Percentiles rank a stretch among this genome's conserved stretches.
Conservation (phyloP, 352 stramenopile species). For the Pythium diclinum region DNA sequence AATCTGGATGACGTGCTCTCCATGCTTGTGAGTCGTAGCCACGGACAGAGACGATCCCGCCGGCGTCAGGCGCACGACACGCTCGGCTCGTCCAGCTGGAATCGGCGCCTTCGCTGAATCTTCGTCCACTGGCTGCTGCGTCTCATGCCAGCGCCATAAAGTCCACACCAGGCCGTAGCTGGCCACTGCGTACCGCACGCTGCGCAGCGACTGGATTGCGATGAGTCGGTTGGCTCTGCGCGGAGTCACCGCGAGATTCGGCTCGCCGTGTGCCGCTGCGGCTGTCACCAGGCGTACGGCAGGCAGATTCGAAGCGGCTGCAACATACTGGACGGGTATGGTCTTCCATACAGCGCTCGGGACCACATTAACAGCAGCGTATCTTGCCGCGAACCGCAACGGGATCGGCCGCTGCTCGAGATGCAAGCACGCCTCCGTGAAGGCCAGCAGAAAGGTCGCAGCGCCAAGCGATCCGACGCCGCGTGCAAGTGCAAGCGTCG, state of each 20-base stretch:
- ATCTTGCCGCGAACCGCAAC: conserved; percentile 57
- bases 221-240: conserved; percentile 36
- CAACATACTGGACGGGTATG: conserved; percentile 43
- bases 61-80: conserved; percentile 48
- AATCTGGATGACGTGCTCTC: conserved; percentile 39
- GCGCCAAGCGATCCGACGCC: conserved; percentile 3
- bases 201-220: conserved; percentile 45
- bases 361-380: conserved; percentile 54
- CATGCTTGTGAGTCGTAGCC: conserved; percentile 41
- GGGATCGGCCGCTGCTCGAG: conserved; percentile 60
- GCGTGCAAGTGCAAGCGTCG: neutral
- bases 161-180: conserved; percentile 67
- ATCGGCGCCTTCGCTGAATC: conserved; percentile 4
- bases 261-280: conserved; percentile 1
- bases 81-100: conserved; percentile 27
- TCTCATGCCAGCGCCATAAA: conserved; percentile 38
- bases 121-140: neutral
- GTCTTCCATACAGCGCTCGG: conserved; percentile 65
- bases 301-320: conserved; percentile 34
- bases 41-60: conserved; percentile 41
- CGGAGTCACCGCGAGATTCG: conserved; percentile 2
- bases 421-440: conserved; percentile 60
- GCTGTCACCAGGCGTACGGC: conserved; percentile 31
- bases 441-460: conserved; percentile 48
- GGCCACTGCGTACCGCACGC: conserved; percentile 40